Evolutionary conservation across 495 filamentous ascomycete genomes (phyloP), one percentile per base, ranked within the genome.

Genomic region (Mycothermus thermophilus): DNA sequence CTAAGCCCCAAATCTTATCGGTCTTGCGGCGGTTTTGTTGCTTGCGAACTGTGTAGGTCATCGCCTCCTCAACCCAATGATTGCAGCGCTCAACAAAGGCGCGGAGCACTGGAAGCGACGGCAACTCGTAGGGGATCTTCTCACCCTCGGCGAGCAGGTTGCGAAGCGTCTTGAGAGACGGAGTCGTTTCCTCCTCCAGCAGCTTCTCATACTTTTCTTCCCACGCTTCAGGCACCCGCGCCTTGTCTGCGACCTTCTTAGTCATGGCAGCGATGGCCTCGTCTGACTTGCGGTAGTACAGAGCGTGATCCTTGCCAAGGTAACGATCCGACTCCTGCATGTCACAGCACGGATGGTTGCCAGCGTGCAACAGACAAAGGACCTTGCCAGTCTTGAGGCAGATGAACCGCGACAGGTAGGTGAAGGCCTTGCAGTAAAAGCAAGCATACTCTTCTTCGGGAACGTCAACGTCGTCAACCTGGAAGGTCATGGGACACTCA

Each of bases 11-110:
- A 21, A 73, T 78, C 52, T 88, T 92, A 50, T 95, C 87, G 57
- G 82, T 95, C 62, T 99, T 99, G 40, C 90, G 84, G 47, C 90
- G 80, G 55, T 93, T 93, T 59, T 95, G 88, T 62, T 96, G 90
- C 63, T 99, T 99, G 32, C 90, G 80, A 41, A 87, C 86, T 45
- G 88, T 94, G 67, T 90, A 99, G 55, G 85, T 93, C 43, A 80
- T 85, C 38, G 90, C 90, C 60, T 95, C 88, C 43, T 99, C 90
- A 43, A 95, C 85, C 83, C 92, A 93, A 55, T 93, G 87, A 59
- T 93, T 90, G 63, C 87, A 94, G 46, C 80, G 77, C 46, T 92
- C 83, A 56, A 96, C 90, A 63, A 88, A 96, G 42, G 72, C 68
- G 60, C 76, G 81, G 51, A 99, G 74, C 49, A 76, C 69, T 46